A percentile compares a stretch with the other conserved stretches of the same genome.
phyloP scores from a whole-genome alignment of 176 grass and related monocot genomes.

The Dendrocalamus sinicus region DNA sequence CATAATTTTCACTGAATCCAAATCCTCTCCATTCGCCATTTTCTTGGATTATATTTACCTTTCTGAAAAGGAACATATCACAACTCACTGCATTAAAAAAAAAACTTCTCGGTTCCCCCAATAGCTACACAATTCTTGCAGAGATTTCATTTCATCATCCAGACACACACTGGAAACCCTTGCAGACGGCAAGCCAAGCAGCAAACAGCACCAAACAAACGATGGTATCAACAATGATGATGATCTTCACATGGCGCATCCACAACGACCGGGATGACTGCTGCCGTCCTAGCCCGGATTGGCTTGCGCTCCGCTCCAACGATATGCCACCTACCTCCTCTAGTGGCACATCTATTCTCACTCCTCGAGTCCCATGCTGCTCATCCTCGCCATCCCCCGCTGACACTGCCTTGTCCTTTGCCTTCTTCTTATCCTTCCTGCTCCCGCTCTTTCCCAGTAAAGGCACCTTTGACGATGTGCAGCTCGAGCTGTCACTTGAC shows the following conservation, averaged over 20 bases:
- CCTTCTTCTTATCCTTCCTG: slow-evolving; percentile 73
- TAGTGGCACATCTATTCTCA: slow-evolving; percentile 59
- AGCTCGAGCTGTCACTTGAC: slow-evolving; percentile 37
- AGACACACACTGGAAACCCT: slow-evolving; percentile 79
- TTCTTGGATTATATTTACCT: slow-evolving; percentile 34
- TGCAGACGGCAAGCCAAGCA: slow-evolving; percentile 77
- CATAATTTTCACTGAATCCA: neutral
- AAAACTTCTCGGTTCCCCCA: neutral
- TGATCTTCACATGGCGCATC: slow-evolving; percentile 74
- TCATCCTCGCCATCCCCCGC: slow-evolving; percentile 25
- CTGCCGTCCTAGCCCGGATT: slow-evolving; percentile 54
- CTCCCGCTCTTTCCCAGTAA: slow-evolving; percentile 63
- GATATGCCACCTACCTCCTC: slow-evolving; percentile 55
- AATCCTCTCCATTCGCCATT: slow-evolving; percentile 18
- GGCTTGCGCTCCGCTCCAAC: slow-evolving; percentile 55
- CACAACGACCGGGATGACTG: slow-evolving; percentile 50
- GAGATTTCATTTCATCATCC: neutral
- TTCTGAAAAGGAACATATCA: slow-evolving; percentile 25
- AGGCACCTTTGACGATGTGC: slow-evolving; percentile 73
- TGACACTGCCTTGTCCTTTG: slow-evolving; percentile 40
- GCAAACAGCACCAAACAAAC: slow-evolving; percentile 75
- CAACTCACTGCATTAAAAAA: neutral
- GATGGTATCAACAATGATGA: slow-evolving; percentile 56
- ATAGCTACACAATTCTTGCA: neutral
- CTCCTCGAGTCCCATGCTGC: slow-evolving; percentile 41